These are phyloP conservation scores for Trypanosomatidae sp. DNA, from an alignment of 208 protist species.

Conservation along the genomic window DNA sequence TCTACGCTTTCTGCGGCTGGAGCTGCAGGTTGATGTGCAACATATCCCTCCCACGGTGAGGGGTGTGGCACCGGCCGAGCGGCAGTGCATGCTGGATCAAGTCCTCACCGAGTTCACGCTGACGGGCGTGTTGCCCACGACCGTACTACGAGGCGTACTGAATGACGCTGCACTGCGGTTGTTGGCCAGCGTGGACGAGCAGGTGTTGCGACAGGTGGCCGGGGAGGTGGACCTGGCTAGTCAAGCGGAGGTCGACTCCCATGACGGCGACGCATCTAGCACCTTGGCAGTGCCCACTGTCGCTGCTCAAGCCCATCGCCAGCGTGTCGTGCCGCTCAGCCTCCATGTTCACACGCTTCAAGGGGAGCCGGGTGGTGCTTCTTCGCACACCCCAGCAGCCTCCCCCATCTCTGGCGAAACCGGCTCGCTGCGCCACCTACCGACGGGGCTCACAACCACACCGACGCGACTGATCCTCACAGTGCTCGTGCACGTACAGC, in stretches of 20 bases:
- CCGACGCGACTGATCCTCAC: conserved; percentile 24
- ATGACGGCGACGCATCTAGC: neutral
- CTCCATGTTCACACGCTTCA: conserved; percentile 26
- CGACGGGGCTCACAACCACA: neutral
- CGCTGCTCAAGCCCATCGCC: neutral
- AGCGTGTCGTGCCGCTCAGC: conserved; percentile 23
- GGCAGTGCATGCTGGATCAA: conserved; percentile 14
- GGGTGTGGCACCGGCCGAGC: conserved; percentile 8
- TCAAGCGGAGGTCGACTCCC: neutral
- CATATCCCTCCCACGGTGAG: conserved; percentile 20
- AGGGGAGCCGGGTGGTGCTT: neutral
- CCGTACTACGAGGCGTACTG: conserved; percentile 25
- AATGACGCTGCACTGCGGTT: conserved; percentile 34
- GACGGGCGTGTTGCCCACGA: conserved; percentile 22
- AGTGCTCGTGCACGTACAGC: conserved; percentile 21
- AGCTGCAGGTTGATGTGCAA: conserved; percentile 18
- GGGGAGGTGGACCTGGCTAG: conserved; percentile 7
- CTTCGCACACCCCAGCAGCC: conserved; percentile 3
- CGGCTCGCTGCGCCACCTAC: conserved; percentile 7
- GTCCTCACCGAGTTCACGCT: conserved; percentile 20
- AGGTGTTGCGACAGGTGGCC: conserved; percentile 20
- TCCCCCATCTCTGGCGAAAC: conserved; percentile 13
- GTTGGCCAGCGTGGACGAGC: conserved; percentile 25
- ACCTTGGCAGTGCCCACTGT: neutral
- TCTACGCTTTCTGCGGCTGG: conserved; percentile 23